These are phyloP conservation scores for Brassica carinata DNA, from an alignment of 345 rosid species.

Conservation along the genomic window DNA sequence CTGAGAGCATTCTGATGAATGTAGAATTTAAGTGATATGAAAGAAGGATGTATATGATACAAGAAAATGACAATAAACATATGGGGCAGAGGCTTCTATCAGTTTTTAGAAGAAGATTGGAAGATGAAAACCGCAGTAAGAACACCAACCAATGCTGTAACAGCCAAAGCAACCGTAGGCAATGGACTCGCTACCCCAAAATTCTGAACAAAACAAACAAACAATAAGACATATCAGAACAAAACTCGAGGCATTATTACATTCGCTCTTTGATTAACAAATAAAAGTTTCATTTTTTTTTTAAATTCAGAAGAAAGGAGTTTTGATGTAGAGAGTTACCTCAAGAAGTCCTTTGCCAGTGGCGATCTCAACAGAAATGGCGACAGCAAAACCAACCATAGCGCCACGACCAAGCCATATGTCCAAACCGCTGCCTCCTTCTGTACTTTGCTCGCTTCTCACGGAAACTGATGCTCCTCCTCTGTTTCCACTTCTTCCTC, in stretches of 20 bases:
- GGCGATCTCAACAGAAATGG: conserved; percentile 67
- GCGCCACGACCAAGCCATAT: conserved; percentile 94
- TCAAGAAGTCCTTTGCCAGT: conserved; percentile 92
- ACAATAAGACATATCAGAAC: background rate
- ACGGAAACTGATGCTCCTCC: conserved; percentile 53
- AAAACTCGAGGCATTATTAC: background rate
- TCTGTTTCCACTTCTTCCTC: conserved; percentile 42
- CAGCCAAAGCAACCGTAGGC: background rate
- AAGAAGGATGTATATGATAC: background rate
- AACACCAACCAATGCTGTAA: conserved; percentile 11
- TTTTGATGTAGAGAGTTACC: conserved; percentile 46
- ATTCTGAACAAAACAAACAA: background rate
- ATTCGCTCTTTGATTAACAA: background rate
- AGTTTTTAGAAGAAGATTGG: conserved; percentile 80
- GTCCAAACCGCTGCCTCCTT: conserved; percentile 60
- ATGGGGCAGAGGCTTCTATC: conserved; percentile 17
- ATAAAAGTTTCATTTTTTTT: background rate
- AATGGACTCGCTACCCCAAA: conserved; percentile 60
- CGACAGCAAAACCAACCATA: conserved; percentile 86
- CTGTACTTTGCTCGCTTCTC: conserved; percentile 69
- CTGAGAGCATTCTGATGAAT: background rate
- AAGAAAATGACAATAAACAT: background rate
- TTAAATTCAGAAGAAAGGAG: background rate
- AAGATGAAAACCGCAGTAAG: conserved; percentile 83
- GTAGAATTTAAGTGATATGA: background rate